phyloP scores from a whole-genome alignment of 2,329 filamentous ascomycete genomes.

The Claviceps cyperi region DNA sequence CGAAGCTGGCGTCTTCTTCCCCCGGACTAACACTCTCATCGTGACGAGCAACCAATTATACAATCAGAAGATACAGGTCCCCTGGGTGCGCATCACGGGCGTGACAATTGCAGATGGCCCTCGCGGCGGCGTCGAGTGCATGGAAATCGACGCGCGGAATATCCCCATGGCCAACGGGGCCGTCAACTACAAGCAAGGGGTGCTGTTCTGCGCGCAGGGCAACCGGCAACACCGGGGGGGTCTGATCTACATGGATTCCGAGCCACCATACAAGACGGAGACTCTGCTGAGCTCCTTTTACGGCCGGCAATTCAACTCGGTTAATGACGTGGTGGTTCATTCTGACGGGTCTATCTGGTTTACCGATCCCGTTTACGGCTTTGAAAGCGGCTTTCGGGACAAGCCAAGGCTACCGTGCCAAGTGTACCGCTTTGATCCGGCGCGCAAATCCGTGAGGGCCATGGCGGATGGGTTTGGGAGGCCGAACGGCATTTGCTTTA shows the following conservation, averaged over 20 bases:
- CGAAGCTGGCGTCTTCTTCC: conserved; percentile 34
- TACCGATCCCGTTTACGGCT: conserved; percentile 47
- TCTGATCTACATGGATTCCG: conserved; percentile 7
- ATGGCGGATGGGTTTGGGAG: conserved; percentile 42
- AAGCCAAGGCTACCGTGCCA: conserved; percentile 39
- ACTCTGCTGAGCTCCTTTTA: conserved; percentile 44
- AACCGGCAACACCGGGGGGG: conserved; percentile 36
- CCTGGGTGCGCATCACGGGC: conserved; percentile 18
- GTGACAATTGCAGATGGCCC: conserved; percentile 5
- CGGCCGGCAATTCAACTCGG: conserved; percentile 43
- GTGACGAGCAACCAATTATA: conserved; percentile 13
- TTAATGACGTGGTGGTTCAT: conserved; percentile 43
- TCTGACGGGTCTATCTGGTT: conserved; percentile 46
- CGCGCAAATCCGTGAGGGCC: conserved; percentile 34
- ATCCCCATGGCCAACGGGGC: conserved; percentile 12
- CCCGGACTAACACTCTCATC: conserved; percentile 6
- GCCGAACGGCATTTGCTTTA: conserved; percentile 44
- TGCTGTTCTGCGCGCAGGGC: conserved; percentile 9
- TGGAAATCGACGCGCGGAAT: conserved; percentile 7
- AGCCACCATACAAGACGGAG: conserved; percentile 6
- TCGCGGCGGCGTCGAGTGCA: conserved; percentile 9
- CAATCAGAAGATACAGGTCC: conserved; percentile 13
- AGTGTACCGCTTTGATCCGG: conserved; percentile 40
- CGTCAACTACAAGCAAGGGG: conserved; percentile 9
- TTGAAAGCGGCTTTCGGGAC: conserved; percentile 41